Conservation (phyloP, 176 grass and related monocot species). For the Neostapfia colusana region DNA sequence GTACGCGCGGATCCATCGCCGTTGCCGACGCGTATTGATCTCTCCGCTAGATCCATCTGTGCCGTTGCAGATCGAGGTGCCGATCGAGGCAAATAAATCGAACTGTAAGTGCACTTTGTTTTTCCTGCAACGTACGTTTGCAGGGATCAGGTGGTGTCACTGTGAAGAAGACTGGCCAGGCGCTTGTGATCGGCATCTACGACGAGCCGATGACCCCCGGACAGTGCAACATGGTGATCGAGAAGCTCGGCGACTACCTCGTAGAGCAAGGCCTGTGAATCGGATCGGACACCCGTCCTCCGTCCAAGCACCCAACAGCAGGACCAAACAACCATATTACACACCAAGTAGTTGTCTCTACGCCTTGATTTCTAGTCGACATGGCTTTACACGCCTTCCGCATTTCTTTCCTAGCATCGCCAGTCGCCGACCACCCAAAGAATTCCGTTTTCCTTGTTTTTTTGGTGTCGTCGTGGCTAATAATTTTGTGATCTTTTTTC, state of each 20-base stretch:
- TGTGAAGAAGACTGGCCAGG: slow-evolving; percentile 84
- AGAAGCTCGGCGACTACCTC: slow-evolving; percentile 92
- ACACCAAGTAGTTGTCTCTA: slow-evolving; percentile 9
- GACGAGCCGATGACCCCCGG: slow-evolving; percentile 94
- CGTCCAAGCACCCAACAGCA: background rate
- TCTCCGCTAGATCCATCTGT: background rate
- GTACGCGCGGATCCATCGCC: slow-evolving; percentile 13
- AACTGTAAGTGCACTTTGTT: background rate
- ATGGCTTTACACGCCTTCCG: background rate
- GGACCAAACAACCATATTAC: background rate
- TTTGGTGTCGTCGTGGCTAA: slow-evolving; percentile 32
- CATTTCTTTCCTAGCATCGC: background rate
- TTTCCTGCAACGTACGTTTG: background rate
- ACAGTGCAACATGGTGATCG: slow-evolving; percentile 88
- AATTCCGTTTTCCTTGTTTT: background rate
- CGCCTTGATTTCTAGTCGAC: background rate
- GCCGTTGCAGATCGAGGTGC: background rate
- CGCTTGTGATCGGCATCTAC: slow-evolving; percentile 79
- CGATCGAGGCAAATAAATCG: background rate
- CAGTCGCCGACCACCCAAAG: slow-evolving; percentile 13
- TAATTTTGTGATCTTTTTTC: slow-evolving; percentile 36
- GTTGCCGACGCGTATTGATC: background rate
- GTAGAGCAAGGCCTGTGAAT: slow-evolving; percentile 75
- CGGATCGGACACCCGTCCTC: background rate
- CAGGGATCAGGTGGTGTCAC: slow-evolving; percentile 82